Conservation (phyloP, 345 rosid genomes). For the Eutrema yunnanense region DNA sequence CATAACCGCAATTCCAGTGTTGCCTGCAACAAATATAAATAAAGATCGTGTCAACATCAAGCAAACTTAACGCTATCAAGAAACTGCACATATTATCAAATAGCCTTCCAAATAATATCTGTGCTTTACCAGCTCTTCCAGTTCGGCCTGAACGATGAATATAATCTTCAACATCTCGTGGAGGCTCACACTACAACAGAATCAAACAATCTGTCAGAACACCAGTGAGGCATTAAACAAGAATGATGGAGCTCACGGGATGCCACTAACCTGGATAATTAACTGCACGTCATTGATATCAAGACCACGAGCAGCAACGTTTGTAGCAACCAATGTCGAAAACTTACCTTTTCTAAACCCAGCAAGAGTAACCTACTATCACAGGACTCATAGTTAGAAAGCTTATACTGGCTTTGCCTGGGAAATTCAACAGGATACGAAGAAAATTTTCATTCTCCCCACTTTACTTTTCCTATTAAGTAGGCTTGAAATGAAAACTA, state of each 20-base stretch:
- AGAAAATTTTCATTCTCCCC: not conserved
- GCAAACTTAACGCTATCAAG: conserved; percentile 7
- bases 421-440: not conserved
- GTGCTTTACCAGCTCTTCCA: conserved; percentile 82
- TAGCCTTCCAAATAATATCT: not conserved
- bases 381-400: not conserved
- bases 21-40: conserved; percentile 41
- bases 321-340: conserved; percentile 83
- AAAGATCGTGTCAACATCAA: not conserved
- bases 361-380: conserved; percentile 68
- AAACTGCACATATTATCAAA: not conserved
- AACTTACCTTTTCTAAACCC: conserved; percentile 94
- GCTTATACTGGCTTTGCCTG: not conserved
- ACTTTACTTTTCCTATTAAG: not conserved
- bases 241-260: not conserved
- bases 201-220: not conserved
- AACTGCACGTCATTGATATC: conserved; percentile 95
- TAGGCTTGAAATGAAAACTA: not conserved
- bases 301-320: conserved; percentile 97
- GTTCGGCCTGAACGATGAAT: conserved; percentile 99
- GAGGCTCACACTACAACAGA: conserved; percentile 81
- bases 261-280: conserved; percentile 73
- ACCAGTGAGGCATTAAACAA: not conserved
- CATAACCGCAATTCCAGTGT: conserved; percentile 93
- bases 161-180: conserved; percentile 93